These are phyloP conservation scores for Wickerhamiella hasegawae DNA, from an alignment of 805 yeast genomes.

Conservation along the genomic window DNA sequence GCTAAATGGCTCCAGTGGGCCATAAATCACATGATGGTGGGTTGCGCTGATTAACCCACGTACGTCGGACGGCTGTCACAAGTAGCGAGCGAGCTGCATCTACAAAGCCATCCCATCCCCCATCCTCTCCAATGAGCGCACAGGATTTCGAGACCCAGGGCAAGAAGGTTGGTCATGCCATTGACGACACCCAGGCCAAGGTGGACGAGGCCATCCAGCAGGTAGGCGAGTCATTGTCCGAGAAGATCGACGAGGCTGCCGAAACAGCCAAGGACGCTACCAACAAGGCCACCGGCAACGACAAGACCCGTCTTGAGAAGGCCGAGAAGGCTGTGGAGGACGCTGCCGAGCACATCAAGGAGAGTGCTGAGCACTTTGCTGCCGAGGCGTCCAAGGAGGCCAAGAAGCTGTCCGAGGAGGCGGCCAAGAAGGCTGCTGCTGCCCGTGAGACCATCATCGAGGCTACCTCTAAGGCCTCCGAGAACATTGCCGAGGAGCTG, in stretches of 20 bases:
- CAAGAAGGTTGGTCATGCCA: neutral
- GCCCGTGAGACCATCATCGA: conserved; percentile 8
- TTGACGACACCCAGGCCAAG: neutral
- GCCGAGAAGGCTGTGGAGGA: conserved; percentile 1
- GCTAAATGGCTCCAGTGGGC: too few species aligned
- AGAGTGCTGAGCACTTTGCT: conserved; percentile 4
- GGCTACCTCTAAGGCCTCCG: conserved; percentile 10
- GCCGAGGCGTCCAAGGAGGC: conserved; percentile 6
- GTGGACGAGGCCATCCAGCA: neutral
- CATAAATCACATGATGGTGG: too few species aligned
- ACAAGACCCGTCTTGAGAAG: neutral
- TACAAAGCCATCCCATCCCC: too few species aligned
- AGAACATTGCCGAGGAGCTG: conserved; percentile 14
- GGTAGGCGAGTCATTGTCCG: neutral
- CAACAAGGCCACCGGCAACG: neutral
- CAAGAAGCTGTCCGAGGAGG: conserved; percentile 8
- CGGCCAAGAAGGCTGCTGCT: conserved; percentile 3
- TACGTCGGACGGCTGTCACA: too few species aligned
- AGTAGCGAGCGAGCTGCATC: too few species aligned
- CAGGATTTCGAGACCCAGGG: neutral
- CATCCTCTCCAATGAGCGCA: too few species aligned
- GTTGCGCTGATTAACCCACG: too few species aligned
- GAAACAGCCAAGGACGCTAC: neutral
- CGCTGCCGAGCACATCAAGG: neutral
- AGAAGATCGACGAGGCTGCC: neutral